Evolutionary conservation across 805 yeast species (phyloP).

Genomic region (Novakomyces olei): DNA sequence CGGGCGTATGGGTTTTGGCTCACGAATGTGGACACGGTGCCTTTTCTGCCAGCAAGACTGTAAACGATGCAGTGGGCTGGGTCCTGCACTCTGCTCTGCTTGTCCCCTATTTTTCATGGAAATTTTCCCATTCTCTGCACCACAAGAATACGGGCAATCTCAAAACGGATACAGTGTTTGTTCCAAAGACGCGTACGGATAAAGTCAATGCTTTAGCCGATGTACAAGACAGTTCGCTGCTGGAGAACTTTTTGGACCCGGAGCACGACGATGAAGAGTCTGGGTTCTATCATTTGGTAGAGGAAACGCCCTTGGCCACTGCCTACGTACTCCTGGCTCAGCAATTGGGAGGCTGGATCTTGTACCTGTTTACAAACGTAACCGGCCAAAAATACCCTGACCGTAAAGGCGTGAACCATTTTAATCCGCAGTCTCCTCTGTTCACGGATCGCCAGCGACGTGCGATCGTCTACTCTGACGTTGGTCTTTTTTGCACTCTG

Average conservation of each 20-base stretch:
- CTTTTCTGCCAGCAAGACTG: slow-evolving; percentile 45
- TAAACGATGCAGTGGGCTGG: slow-evolving; percentile 71
- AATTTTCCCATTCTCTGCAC: slow-evolving; percentile 62
- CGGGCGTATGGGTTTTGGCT: slow-evolving; percentile 70
- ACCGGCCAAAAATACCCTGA: slow-evolving; percentile 48
- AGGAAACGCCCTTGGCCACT: slow-evolving; percentile 53
- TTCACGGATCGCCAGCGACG: slow-evolving; percentile 53
- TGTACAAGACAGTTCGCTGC: background rate
- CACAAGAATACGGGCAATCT: slow-evolving; percentile 78
- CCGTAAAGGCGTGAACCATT: slow-evolving; percentile 30
- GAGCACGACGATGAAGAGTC: background rate
- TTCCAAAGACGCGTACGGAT: slow-evolving; percentile 44
- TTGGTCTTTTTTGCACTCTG: slow-evolving; percentile 36
- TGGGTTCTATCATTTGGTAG: slow-evolving; percentile 13
- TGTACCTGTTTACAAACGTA: slow-evolving; percentile 43
- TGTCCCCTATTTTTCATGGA: slow-evolving; percentile 81
- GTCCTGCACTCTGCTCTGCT: slow-evolving; percentile 50
- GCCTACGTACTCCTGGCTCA: slow-evolving; percentile 34
- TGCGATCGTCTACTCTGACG: slow-evolving; percentile 48
- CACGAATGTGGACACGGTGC: slow-evolving; percentile 89
- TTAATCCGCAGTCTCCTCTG: slow-evolving; percentile 48
- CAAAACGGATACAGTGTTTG: slow-evolving; percentile 65
- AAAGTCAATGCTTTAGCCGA: background rate
- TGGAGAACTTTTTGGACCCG: background rate
- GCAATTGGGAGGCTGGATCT: slow-evolving; percentile 60